These are phyloP conservation scores for Candida morakotiae DNA, from an alignment of 805 yeast genomes.

Conservation along the genomic window DNA sequence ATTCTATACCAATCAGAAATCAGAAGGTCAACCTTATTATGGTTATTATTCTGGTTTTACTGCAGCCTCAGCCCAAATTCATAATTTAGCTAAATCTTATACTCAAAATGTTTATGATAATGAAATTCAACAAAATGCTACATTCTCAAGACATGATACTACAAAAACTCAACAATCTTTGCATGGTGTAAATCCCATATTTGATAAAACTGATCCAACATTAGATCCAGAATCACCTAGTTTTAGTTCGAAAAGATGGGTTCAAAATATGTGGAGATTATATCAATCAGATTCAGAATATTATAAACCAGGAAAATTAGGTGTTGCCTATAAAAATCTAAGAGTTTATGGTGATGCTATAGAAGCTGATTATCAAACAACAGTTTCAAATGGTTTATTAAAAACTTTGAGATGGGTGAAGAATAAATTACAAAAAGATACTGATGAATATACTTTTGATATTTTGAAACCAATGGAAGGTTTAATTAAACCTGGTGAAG, in stretches of 20 bases:
- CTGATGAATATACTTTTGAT: constrained; percentile 29
- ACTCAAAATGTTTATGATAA: constrained; percentile 3
- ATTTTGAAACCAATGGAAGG: constrained; percentile 68
- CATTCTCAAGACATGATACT: constrained; percentile 1
- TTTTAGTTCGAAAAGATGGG: constrained; percentile 57
- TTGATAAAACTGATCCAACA: constrained; percentile 26
- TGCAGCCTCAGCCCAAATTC: constrained; percentile 6
- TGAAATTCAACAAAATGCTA: not conserved
- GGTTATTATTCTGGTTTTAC: constrained; percentile 8
- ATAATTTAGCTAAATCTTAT: constrained; percentile 5
- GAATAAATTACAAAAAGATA: not conserved
- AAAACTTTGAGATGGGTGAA: constrained; percentile 7
- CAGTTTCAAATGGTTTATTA: constrained; percentile 35
- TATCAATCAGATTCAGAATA: constrained; percentile 49
- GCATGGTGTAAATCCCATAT: constrained; percentile 8
- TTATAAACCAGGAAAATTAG: constrained; percentile 55
- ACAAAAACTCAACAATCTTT: not conserved
- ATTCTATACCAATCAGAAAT: constrained; percentile 1
- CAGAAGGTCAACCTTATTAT: constrained; percentile 7
- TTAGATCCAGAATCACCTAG: constrained; percentile 51
- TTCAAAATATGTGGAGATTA: constrained; percentile 52
- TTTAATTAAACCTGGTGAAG: constrained; percentile 54
- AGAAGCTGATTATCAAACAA: constrained; percentile 58
- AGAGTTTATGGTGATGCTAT: constrained; percentile 54
- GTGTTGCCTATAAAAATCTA: constrained; percentile 50